Conservation (phyloP, 176 grass and related monocot genomes). For the Pontederia crassipes region DNA sequence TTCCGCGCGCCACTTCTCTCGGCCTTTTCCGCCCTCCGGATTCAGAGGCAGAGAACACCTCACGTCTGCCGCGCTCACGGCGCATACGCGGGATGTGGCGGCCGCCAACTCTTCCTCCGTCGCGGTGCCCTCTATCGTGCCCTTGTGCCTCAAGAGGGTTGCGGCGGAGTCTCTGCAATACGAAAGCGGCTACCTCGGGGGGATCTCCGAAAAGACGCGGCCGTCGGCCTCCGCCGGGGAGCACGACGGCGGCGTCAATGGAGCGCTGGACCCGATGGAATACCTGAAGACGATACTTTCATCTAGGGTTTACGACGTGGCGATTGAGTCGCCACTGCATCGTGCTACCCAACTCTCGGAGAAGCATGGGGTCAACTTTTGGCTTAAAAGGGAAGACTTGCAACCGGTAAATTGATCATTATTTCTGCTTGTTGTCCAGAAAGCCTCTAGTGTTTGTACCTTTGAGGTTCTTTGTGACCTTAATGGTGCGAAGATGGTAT, state of each 20-base stretch:
- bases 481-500: too few species aligned
- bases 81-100: conserved; percentile 3
- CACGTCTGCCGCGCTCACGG: conserved; percentile 8
- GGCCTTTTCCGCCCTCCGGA: background rate
- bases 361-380: conserved; percentile 53
- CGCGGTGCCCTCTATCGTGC: background rate
- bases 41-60: background rate
- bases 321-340: conserved; percentile 69
- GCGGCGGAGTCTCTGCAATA: conserved; percentile 57
- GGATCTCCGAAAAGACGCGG: conserved; percentile 17
- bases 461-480: background rate
- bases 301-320: conserved; percentile 89
- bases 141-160: conserved; percentile 30
- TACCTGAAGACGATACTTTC: conserved; percentile 70
- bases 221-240: background rate
- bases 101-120: background rate
- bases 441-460: background rate
- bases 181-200: conserved; percentile 52
- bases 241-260: conserved; percentile 1
- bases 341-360: conserved; percentile 60
- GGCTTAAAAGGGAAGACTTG: conserved; percentile 87
- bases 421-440: background rate
- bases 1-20: background rate
- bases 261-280: conserved; percentile 62
- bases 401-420: conserved; percentile 44